Base-by-base conservation (phyloP, 2,329 filamentous ascomycete species). In the Alternaria sp. region DNA sequence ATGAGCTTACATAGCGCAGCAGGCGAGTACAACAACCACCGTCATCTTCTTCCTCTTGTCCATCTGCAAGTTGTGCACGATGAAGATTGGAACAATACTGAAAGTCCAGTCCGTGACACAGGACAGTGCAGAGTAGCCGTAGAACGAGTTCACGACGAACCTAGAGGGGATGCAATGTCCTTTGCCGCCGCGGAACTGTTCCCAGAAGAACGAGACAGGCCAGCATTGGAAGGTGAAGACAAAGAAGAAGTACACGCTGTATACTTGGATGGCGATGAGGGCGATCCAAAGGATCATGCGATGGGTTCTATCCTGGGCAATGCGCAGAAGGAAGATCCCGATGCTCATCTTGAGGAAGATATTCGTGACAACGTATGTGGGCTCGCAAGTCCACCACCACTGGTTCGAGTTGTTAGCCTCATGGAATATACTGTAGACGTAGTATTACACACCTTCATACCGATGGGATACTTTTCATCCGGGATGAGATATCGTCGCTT, bases 351-450 rank as follows among this genome's bases (percentile, higher is more conserved):
- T 66, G 25, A 63, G 57, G 45, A 55, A 57, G 28, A 66, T 52
- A 17, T 61, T 63, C 45, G 50, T 57, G 21, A 61, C 15, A 23
- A 67, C 62, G 36, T 68, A 68, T 7, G 64, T 67, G 12, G 64
- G 64, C 46, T 68, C 64, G 57, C 66, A 68, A 15, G 57, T 30
- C 66, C 66, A 68, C 66, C 66, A 68, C 64, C 64, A 68, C 66
- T 68, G n/a, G 11, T 56, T 8, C 43, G 17, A 36, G 53, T 56
- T 17, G 32, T 45, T 25, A 56, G 12, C 3, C 43, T 15, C 2
- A 26, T 28, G 32, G 25, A n/a, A n/a, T 61, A 40, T 46, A 15
- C 28, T 32, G 43, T 44, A 19, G 43, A 32, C 11, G 19, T 30
- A 44, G 10, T 15, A 28, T 13, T 43, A 47, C 63, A 43, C 13